Evolutionary conservation across 345 rosid species (phyloP).

Genomic region (Luvunga scandens): DNA sequence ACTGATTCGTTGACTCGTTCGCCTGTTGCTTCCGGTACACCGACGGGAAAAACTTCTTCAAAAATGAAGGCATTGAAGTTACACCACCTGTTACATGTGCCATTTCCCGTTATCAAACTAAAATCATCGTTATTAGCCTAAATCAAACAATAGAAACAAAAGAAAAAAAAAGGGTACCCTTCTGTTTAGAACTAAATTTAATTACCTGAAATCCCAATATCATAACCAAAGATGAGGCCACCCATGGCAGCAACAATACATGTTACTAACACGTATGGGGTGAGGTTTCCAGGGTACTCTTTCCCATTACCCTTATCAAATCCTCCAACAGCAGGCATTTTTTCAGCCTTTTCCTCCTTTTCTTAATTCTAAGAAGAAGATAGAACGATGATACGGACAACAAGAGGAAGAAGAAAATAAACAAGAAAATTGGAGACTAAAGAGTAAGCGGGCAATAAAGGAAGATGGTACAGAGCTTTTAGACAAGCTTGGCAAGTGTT

Average conservation of each 20-base stretch:
- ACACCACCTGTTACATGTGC: constrained; percentile 67
- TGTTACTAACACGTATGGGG: constrained; percentile 67
- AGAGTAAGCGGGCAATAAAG: not conserved
- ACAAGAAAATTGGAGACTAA: not conserved
- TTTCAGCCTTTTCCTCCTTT: not conserved
- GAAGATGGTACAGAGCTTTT: constrained; percentile 14
- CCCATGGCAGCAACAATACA: constrained; percentile 99
- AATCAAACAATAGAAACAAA: not conserved
- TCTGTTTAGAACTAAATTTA: not conserved
- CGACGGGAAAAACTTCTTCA: constrained; percentile 64
- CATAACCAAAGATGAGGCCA: constrained; percentile 94
- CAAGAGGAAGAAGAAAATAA: not conserved
- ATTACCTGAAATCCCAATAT: constrained; percentile 91
- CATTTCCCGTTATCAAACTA: not conserved
- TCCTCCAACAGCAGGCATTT: constrained; percentile 58
- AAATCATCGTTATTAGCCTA: not conserved
- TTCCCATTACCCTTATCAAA: constrained; percentile 46
- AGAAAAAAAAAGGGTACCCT: not conserved
- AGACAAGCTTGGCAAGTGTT: constrained; percentile 8
- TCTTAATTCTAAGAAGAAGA: constrained; percentile 1
- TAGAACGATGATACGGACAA: not conserved
- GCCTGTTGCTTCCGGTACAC: constrained; percentile 54
- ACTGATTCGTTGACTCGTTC: constrained; percentile 52
- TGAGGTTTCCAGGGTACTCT: constrained; percentile 86
- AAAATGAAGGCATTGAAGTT: constrained; percentile 73